Evolutionary conservation across 1,284 basidiomycete genomes (phyloP).

Genomic region (Cryptococcus sp.): DNA sequence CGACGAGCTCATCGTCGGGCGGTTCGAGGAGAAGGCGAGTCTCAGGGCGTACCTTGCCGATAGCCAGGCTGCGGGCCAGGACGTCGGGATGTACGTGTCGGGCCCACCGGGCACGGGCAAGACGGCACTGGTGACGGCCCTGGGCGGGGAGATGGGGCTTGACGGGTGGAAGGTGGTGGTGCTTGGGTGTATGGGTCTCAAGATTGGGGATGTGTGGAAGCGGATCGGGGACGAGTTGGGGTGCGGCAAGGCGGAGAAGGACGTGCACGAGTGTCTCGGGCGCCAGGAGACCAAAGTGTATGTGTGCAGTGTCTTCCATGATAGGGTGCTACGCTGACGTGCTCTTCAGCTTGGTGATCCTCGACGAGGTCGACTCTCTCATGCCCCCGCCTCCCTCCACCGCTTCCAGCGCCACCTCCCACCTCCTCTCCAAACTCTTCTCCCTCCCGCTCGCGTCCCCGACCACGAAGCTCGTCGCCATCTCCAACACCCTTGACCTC

Average conservation of each 20-base stretch:
- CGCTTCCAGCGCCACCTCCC: conserved; percentile 32
- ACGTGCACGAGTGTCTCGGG: conserved; percentile 22
- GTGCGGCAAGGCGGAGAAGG: conserved; percentile 30
- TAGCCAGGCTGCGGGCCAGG: conserved; percentile 9
- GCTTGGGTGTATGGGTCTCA: conserved; percentile 47
- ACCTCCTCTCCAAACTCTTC: conserved; percentile 44
- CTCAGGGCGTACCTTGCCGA: conserved; percentile 32
- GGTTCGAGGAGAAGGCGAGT: conserved; percentile 38
- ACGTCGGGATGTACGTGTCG: conserved; percentile 45
- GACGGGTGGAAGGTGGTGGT: conserved; percentile 39
- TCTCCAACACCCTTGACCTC: conserved; percentile 49
- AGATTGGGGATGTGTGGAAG: conserved; percentile 35
- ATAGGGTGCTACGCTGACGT: background rate
- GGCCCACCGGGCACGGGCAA: conserved; percentile 51
- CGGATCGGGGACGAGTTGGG: conserved; percentile 30
- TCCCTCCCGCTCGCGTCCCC: conserved; percentile 31
- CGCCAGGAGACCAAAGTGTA: conserved; percentile 15
- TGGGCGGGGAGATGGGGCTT: conserved; percentile 24
- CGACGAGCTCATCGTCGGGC: conserved; percentile 34
- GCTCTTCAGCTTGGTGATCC: conserved; percentile 35
- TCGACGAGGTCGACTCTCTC: conserved; percentile 50
- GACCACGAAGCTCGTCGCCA: conserved; percentile 42
- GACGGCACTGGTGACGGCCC: conserved; percentile 44
- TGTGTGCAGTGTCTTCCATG: conserved; percentile 3
- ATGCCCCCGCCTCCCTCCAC: conserved; percentile 34